Conservation (phyloP, 2,329 filamentous ascomycete species). For the Sporothrix brunneoviolacea region DNA sequence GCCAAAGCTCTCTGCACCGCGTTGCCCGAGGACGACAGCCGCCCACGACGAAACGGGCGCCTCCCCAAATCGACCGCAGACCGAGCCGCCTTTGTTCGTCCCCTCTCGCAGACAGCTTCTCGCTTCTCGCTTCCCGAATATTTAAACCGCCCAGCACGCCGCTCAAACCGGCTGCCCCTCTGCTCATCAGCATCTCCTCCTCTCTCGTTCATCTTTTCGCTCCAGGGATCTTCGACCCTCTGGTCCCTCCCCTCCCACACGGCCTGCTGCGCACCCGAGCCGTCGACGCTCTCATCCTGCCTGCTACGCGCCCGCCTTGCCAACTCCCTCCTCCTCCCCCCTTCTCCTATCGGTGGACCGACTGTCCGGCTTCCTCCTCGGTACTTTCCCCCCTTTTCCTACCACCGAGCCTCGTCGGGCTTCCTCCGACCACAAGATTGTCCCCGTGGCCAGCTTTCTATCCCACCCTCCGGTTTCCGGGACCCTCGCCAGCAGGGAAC, state of each 20-base stretch:
- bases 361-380: no score
- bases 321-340: not conserved
- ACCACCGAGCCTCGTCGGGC: no score
- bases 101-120: not conserved
- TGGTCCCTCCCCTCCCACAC: no score
- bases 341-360: no score
- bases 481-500: not conserved
- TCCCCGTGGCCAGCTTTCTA: not conserved
- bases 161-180: no score
- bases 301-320: not conserved
- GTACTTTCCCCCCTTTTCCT: not conserved
- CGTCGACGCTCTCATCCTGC: not conserved
- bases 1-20: no score
- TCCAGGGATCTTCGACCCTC: no score
- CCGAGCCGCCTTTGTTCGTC: constrained; percentile 3
- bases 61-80: not conserved
- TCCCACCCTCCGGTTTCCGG: not conserved
- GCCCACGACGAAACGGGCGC: constrained; percentile 5
- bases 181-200: no score
- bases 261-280: no score
- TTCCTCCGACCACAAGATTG: no score
- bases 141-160: constrained; percentile 1
- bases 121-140: not conserved
- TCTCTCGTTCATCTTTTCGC: not conserved
- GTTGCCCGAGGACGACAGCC: constrained; percentile 1